Evolutionary conservation across 495 filamentous ascomycete species (phyloP).

Genomic region (Aspergillus saccharolyticus): DNA sequence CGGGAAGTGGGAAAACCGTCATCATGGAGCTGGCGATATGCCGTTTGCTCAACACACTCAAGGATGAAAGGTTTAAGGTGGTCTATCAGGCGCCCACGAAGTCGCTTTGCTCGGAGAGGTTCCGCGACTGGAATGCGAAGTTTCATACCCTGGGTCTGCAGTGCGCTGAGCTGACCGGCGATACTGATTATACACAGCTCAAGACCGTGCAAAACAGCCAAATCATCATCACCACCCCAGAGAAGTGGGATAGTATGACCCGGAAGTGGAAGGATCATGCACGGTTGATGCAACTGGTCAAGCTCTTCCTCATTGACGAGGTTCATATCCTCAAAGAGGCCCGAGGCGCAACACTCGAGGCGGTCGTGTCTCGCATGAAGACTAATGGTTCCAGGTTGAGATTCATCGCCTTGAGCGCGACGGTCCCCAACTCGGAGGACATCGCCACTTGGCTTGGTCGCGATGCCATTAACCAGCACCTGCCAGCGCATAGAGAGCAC

Average conservation of each 20-base stretch:
- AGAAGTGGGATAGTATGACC: constrained; percentile 98
- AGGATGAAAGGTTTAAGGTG: constrained; percentile 76
- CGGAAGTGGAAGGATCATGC: constrained; percentile 91
- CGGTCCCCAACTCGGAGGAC: constrained; percentile 87
- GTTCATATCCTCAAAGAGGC: constrained; percentile 91
- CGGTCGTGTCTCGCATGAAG: constrained; percentile 97
- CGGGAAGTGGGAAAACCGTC: constrained; percentile 90
- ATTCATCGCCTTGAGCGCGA: constrained; percentile 90
- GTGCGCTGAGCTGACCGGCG: constrained; percentile 87
- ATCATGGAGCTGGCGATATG: constrained; percentile 92
- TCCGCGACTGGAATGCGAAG: constrained; percentile 79
- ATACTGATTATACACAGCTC: constrained; percentile 74
- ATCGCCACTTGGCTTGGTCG: constrained; percentile 90
- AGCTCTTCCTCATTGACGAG: constrained; percentile 92
- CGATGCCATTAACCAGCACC: constrained; percentile 57
- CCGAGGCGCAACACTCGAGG: constrained; percentile 86
- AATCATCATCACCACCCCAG: constrained; percentile 93
- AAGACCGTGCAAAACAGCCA: constrained; percentile 71
- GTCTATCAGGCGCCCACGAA: constrained; percentile 96
- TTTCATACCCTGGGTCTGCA: constrained; percentile 69
- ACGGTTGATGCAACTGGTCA: constrained; percentile 77
- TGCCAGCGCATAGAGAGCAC: constrained; percentile 67
- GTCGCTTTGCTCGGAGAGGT: constrained; percentile 80
- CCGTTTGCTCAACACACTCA: constrained; percentile 57
- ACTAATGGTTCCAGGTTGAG: constrained; percentile 79